Evolutionary conservation across 2,329 filamentous ascomycete species (phyloP).

Genomic region (Alternaria alternata): DNA sequence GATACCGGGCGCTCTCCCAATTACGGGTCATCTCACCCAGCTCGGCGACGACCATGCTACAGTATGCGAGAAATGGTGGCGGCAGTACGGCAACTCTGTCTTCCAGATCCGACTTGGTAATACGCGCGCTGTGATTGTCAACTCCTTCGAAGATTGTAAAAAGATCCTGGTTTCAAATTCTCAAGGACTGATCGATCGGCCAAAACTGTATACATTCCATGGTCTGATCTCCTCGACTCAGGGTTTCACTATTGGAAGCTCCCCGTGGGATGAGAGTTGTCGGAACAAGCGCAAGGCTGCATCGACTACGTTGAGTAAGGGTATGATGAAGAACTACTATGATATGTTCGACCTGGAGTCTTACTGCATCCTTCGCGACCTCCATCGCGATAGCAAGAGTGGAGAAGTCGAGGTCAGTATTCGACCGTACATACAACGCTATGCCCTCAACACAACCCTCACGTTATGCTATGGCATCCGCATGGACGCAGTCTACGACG

Average conservation of each 20-base stretch:
- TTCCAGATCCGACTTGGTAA: conserved; percentile 65
- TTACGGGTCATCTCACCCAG: conserved; percentile 60
- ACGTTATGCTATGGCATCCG: conserved; percentile 64
- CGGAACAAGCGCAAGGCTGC: conserved; percentile 63
- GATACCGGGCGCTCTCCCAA: conserved; percentile 60
- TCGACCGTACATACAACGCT: conserved; percentile 62
- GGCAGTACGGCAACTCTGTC: conserved; percentile 56
- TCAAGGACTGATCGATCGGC: conserved; percentile 60
- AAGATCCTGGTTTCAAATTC: conserved; percentile 60
- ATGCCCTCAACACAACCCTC: conserved; percentile 63
- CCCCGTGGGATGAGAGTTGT: conserved; percentile 63
- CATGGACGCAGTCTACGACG: conserved; percentile 63
- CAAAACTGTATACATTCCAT: conserved; percentile 63
- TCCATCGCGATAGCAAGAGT: conserved; percentile 55
- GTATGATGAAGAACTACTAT: conserved; percentile 58
- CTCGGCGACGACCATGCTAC: conserved; percentile 64
- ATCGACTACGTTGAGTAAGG: conserved; percentile 57
- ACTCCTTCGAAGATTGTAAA: conserved; percentile 62
- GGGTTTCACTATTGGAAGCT: conserved; percentile 64
- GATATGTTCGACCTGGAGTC: conserved; percentile 64
- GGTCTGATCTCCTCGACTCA: conserved; percentile 59
- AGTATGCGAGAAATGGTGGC: conserved; percentile 61
- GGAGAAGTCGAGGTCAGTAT: conserved; percentile 56
- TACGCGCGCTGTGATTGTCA: conserved; percentile 62
- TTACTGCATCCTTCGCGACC: conserved; percentile 60